A percentile compares a stretch with the other conserved stretches of the same genome.
Evolutionary conservation across 371 early-diverging fungal species (phyloP).

Genomic region (Mortierella sp.): DNA sequence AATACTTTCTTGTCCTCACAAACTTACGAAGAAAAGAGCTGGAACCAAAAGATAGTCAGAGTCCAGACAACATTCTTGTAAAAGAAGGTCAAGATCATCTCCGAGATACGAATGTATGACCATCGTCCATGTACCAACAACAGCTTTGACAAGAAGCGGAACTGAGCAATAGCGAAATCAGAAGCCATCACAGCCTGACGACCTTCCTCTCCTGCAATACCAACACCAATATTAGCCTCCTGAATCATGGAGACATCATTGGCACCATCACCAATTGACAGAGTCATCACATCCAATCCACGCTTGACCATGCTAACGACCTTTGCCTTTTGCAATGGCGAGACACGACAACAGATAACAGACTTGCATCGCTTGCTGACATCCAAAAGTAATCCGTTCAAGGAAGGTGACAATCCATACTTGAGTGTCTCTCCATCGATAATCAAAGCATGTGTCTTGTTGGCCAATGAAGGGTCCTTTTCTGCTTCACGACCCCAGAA

Average conservation of each 20-base stretch:
- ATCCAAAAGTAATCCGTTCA: conserved; percentile 70
- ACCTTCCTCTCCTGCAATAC: conserved; percentile 95
- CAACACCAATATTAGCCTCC: conserved; percentile 91
- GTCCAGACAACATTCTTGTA: conserved; percentile 88
- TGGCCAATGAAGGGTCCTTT: conserved; percentile 50
- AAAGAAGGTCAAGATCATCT: conserved; percentile 84
- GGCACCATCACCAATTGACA: conserved; percentile 93
- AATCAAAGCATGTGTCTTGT: conserved; percentile 79
- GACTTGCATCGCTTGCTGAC: conserved; percentile 79
- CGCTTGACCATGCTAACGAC: conserved; percentile 79
- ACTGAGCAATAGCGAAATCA: conserved; percentile 93
- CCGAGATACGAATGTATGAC: conserved; percentile 84
- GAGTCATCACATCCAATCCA: conserved; percentile 77
- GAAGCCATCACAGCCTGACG: conserved; percentile 93
- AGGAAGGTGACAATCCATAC: conserved; percentile 75
- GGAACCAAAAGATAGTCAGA: conserved; percentile 86
- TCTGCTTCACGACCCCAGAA: conserved; percentile 55
- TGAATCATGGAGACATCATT: conserved; percentile 97
- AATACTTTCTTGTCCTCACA: neutral
- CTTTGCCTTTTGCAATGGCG: conserved; percentile 91
- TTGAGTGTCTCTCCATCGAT: conserved; percentile 94
- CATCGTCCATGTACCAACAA: conserved; percentile 89
- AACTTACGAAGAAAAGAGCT: conserved; percentile 79
- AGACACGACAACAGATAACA: conserved; percentile 91
- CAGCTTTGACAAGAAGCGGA: conserved; percentile 79